phyloP scores from a whole-genome alignment of 257 asterid species.

The Solanum acaule region DNA sequence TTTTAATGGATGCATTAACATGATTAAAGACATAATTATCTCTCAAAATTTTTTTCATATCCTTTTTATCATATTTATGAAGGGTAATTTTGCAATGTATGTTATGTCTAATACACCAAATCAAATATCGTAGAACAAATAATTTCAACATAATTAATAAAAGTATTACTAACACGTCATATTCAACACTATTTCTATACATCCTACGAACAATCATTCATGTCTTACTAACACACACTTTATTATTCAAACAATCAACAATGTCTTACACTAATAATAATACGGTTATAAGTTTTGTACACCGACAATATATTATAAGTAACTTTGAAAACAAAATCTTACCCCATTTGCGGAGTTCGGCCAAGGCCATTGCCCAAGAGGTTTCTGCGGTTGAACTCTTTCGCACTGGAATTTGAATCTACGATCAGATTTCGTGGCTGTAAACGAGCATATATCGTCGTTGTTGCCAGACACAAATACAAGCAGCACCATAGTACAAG shows the following conservation, averaged over 20 bases:
- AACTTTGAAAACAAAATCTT: not conserved
- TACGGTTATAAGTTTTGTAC: too few relatives aligned
- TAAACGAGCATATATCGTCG: not conserved
- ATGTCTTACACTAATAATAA: not conserved
- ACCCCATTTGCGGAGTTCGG: conserved; percentile 88
- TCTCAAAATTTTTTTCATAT: not conserved
- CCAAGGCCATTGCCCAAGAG: conserved; percentile 60
- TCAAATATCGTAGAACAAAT: rapidly evolving
- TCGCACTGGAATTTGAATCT: not conserved
- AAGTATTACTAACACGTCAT: not conserved
- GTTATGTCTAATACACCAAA: not conserved
- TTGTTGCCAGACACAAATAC: not conserved
- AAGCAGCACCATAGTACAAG: not conserved
- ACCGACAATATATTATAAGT: not conserved
- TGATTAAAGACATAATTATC: too few relatives aligned
- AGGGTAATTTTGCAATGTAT: too few relatives aligned
- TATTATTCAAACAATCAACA: too few relatives aligned
- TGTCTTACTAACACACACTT: not conserved
- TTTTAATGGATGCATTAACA: too few relatives aligned
- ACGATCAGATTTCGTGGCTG: not conserved
- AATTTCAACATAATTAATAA: too few relatives aligned
- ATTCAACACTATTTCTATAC: not conserved
- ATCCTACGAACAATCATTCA: too few relatives aligned
- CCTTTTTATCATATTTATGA: not conserved
- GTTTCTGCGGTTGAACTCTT: not conserved